A percentile compares a stretch with the other conserved stretches of the same genome.
These are phyloP conservation scores for Phytophthora citricola DNA, from an alignment of 352 stramenopile species.

Conservation along the genomic window DNA sequence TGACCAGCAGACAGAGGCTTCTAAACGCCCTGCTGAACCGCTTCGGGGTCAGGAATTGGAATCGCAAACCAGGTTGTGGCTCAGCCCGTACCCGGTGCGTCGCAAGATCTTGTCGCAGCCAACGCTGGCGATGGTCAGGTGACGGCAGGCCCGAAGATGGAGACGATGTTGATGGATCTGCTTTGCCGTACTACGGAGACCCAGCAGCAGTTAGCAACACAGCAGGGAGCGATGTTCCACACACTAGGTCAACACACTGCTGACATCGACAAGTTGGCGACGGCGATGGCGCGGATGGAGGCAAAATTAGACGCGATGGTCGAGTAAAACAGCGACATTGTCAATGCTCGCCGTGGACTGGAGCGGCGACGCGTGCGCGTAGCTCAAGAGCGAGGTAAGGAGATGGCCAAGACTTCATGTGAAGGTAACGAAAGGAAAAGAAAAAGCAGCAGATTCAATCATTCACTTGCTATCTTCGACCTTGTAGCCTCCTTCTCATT, in stretches of 20 bases:
- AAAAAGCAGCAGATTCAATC: constrained; percentile 48
- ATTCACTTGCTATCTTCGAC: constrained; percentile 34
- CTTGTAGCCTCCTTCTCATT: constrained; percentile 6
- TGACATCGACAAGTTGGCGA: constrained; percentile 89
- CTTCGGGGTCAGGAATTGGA: constrained; percentile 71
- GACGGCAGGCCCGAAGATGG: constrained; percentile 87
- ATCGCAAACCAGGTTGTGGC: constrained; percentile 85
- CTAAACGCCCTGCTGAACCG: constrained; percentile 44
- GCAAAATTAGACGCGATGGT: constrained; percentile 87
- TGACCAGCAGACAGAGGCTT: constrained; percentile 30
- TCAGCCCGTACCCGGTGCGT: constrained; percentile 51
- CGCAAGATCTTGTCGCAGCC: constrained; percentile 83
- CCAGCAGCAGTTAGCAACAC: constrained; percentile 90
- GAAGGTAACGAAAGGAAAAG: constrained; percentile 42
- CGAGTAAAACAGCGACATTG: constrained; percentile 58
- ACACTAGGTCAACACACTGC: constrained; percentile 90
- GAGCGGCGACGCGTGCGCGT: constrained; percentile 23
- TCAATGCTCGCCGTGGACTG: constrained; percentile 34
- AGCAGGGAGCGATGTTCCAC: constrained; percentile 91
- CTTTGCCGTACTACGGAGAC: constrained; percentile 89
- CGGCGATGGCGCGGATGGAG: constrained; percentile 89
- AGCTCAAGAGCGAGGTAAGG: constrained; percentile 34
- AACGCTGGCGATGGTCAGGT: constrained; percentile 88
- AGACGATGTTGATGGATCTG: constrained; percentile 92
- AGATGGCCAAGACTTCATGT: constrained; percentile 28